A percentile compares a stretch with the other conserved stretches of the same genome.
These are phyloP conservation scores for Arachnomyces sp. DNA, from an alignment of 2,329 filamentous ascomycete genomes.

Conservation along the genomic window DNA sequence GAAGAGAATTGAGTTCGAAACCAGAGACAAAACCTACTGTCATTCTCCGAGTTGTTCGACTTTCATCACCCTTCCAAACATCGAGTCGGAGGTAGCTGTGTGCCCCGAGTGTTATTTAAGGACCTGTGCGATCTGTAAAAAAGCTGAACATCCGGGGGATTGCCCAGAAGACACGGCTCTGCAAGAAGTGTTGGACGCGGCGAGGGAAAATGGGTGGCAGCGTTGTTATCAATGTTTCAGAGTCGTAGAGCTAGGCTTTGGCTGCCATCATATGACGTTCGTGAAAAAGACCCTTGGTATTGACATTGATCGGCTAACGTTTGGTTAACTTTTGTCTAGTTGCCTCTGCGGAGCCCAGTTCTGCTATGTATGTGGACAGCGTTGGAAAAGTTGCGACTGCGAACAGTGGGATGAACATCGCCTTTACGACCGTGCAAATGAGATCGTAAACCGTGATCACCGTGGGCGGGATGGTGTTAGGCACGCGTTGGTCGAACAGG, in stretches of 20 bases:
- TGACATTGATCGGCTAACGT: neutral
- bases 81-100: constrained; percentile 26
- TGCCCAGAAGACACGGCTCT: constrained; percentile 40
- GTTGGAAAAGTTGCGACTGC: constrained; percentile 37
- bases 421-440: constrained; percentile 14
- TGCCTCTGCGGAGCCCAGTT: constrained; percentile 43
- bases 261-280: constrained; percentile 52
- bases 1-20: constrained; percentile 44
- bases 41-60: constrained; percentile 33
- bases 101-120: constrained; percentile 36
- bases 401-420: constrained; percentile 32
- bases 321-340: constrained; percentile 18
- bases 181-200: constrained; percentile 35
- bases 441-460: too few relatives aligned
- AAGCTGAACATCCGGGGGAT: constrained; percentile 34
- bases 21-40: constrained; percentile 46
- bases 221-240: constrained; percentile 39
- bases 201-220: constrained; percentile 42
- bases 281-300: constrained; percentile 17
- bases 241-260: constrained; percentile 42
- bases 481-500: too few relatives aligned
- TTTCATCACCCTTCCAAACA: constrained; percentile 36
- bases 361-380: constrained; percentile 41
- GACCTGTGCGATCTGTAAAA: constrained; percentile 49
- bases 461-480: too few relatives aligned